Conservation (phyloP, 306 rosid genomes). For the Lathyrus oleraceus region DNA sequence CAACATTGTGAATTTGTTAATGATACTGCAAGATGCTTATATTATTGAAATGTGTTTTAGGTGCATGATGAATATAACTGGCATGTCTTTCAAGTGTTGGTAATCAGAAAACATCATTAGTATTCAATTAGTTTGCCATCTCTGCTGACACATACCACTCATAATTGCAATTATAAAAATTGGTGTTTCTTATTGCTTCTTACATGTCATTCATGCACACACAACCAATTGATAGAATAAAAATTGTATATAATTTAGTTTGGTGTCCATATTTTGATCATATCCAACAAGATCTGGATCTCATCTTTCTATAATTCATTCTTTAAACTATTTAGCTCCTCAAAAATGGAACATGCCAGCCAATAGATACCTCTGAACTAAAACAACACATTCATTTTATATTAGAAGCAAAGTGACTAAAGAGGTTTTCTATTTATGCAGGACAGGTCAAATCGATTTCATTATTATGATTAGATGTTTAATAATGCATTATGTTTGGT, state of each 20-base stretch:
- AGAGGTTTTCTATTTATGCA: constrained; percentile 33
- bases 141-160: constrained; percentile 45
- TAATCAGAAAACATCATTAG: constrained; percentile 34
- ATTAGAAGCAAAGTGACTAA: constrained; percentile 30
- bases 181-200: constrained; percentile 12
- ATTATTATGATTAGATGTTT: background rate
- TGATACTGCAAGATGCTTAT: background rate
- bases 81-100: constrained; percentile 32
- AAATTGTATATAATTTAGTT: background rate
- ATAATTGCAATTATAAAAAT: constrained; percentile 12
- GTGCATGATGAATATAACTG: background rate
- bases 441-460: constrained; percentile 26
- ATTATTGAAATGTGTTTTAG: background rate
- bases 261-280: no score
- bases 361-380: constrained; percentile 5
- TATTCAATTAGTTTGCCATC: constrained; percentile 44
- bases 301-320: background rate
- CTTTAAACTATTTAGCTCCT: constrained; percentile 25
- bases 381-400: constrained; percentile 1
- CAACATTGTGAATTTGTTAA: constrained; percentile 15
- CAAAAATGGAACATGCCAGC: constrained; percentile 34
- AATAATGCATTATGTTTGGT: constrained; percentile 43
- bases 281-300: background rate
- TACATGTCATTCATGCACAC: constrained; percentile 9
- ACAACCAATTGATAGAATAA: background rate